Evolutionary conservation across 495 filamentous ascomycete genomes (phyloP), one percentile per base, ranked within the genome.

Genomic region (Lasiosphaeria ovina): DNA sequence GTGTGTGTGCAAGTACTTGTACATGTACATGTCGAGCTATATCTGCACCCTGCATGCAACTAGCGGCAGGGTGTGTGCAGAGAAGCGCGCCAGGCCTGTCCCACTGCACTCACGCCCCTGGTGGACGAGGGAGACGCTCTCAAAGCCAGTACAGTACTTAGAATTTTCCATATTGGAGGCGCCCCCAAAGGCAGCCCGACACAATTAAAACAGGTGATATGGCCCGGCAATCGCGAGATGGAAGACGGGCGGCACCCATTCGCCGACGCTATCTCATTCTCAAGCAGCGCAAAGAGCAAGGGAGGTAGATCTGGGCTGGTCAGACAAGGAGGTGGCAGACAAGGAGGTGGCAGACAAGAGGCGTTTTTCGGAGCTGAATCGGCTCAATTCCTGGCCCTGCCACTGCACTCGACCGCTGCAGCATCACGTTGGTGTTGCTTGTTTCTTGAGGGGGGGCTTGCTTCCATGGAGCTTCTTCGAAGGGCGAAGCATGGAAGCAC

Each of bases 91-190:
- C 42, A 57, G 33, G 8, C 9, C 51, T 48, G 16, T 32, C 40
- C 36, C 33, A 35, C 47, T 70, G 63, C 35, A 58, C 53, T 35
- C 66, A 72, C 67, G 53, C 62, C 68, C 60, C 7, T n/a, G 44
- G 54, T 50, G 53, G 55, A 47, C 10, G 38, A 24, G 51, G 49
- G 62, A 62, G 48, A 38, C 57, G 24, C 17, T 61, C 58, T 61
- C 38, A 50, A 57, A 32, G 31, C 33, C 9, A 33, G 42, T 11
- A 55, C 33, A 42, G 31, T 31, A 63, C 60, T 68, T 7, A 2
- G 5, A 14, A 70, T 70, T 68, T 73, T 72, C 69, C 69, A 72
- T 62, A 74, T 74, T 70, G 44, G 69, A 72, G 69, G 63, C 64
- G 67, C 62, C 66, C 61, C 62, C 16, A 50, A 69, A 64, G 24